Base-by-base conservation (phyloP, 495 filamentous ascomycete genomes). In the Penicillium crystallinum region DNA sequence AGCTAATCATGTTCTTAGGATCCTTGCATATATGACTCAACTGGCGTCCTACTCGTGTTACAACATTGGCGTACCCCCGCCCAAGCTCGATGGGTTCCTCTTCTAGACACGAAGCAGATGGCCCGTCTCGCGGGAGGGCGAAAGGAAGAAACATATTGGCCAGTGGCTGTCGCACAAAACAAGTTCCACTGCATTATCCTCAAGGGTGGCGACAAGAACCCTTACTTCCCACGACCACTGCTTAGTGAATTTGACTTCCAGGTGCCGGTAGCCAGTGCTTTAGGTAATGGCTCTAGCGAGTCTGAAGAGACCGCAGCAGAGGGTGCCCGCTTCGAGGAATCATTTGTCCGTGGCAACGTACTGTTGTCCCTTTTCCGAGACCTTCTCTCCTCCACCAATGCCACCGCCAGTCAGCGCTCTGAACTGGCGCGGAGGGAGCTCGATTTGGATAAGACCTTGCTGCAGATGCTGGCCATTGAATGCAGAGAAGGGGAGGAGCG, bases 131-230 rank as follows among this genome's bases (percentile, higher is more conserved):
- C 86, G 3, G 81, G 81, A 6, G 93, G 95, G 31, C 81, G 82
- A 39, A 96, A 95, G 63, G 82, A 87, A 55, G 93, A 98, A 67
- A 81, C 77, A 0, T 98, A 98, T 69, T 98, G 90, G 83, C 95
- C 93, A 0, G 89, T 98, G 29, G 93, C 92, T 9, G 91, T 97
- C 2, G 90, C 91, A 14, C 83, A 91, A 56, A 79, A 85, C 56
- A 95, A 88, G 62, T 98, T 98, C 69, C 91, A 97, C 73, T 97
- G 95, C 70, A 96, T 97, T 69, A 97, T 98, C 58, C 85, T 98
- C 58, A 97, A 98, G 70, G 93, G 93, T 49, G 87, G 85, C 11
- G 95, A 98, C 61, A 79, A 86, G 62, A 83, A 97, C 65, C 93
- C 93, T 3, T 96, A 96, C 75, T 97, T 97, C 73, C 93, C 93